Base-by-base conservation (phyloP, 108 stramenopile species). In the Chaetoceros tenuissimus region DNA sequence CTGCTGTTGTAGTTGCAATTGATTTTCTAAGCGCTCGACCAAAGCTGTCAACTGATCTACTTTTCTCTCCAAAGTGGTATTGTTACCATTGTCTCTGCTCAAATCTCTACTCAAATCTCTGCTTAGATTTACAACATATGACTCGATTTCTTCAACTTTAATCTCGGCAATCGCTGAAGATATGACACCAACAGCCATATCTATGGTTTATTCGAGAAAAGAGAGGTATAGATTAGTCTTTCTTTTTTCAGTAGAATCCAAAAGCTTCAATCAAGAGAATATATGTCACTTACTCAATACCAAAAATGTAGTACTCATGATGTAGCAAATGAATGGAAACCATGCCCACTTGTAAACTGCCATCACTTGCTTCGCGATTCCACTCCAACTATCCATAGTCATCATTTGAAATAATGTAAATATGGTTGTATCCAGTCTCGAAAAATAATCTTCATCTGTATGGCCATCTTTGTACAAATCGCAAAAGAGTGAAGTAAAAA, bases 341-440 rank as follows among this genome's bases (percentile, higher is more conserved):
- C 73, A 73, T 34, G 65, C 46, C 71, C 68, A 71, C 30, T 45
- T 29, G 30, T 71, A 63, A 21, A 56, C 60, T 13, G 20, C 61
- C 60, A 56, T 28, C 34, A 71, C 53, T 61, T 74, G 65, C 25
- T 57, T 66, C n/a, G 68, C 60, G 21, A 78, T 71, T 19, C 24
- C 19, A 1, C 65, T 40, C 77, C 77, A 78, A 46, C 67, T 51
- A 50, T 78, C 77, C 69, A 78, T 23, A 23, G 72, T 73, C 49
- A 78, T 69, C 17, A 78, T 67, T 28, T 71, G 73, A 55, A 78
- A 71, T 57, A 78, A 51, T 24, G 77, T 64, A 50, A 74, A 78
- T 16, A 48, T 2, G 13, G 77, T 50, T 17, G 19, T 17, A 53
- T 71, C 73, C 28, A 78, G 10, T 0, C 66, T 23, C 0, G 63